Evolutionary conservation across 2,329 filamentous ascomycete species (phyloP), one percentile per base, ranked within the genome.

Genomic region (Sporothrix pallida): DNA sequence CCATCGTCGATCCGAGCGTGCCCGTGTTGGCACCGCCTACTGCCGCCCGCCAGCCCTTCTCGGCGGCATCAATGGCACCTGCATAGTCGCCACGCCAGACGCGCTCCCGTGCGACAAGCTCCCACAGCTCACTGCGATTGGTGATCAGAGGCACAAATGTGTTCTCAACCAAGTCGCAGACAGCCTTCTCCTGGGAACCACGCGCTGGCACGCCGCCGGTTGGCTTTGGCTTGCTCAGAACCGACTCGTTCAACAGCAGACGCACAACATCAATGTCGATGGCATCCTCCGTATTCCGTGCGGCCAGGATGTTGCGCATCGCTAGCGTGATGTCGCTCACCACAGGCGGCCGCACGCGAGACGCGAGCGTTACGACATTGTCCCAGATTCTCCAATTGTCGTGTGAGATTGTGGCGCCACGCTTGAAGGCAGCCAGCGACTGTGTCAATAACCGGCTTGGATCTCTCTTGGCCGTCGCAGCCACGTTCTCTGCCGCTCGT

Each of bases 351-450:
- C 86, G 87, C 42, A 96, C 88, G 1, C 93, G 92, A 0, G 93
- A 89, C 0, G 93, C 92, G 26, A 98, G 91, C 0, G 94, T 96
- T 73, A 99, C 88, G 17, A 98, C 92, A 78, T 99, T 99, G 80
- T 97, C 93, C 95, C 95, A 98, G 81, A 99, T 98, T 77, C 93
- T 91, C 87, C 92, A 93, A 83, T 95, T 95, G 78, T 94, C 91
- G 81, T 93, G 88, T 70, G 97, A 94, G 31, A 97, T 88, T 4
- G 89, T 87, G 0, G 95, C 94, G 10, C 95, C 96, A 76, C 93
- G 92, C 80, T 97, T 96, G 82, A 97, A 93, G 0, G 96, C 95
- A 6, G 88, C 86, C 0, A 99, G 88, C 0, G 96, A 91, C 79
- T 97, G 93, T 0, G 87, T 84, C 1, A 94, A 87, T 71, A 93